Percentiles rank a stretch among this genome's conserved stretches.
phyloP scores from a whole-genome alignment of 2,329 filamentous ascomycete genomes.

The Chlorencoelia australis region DNA sequence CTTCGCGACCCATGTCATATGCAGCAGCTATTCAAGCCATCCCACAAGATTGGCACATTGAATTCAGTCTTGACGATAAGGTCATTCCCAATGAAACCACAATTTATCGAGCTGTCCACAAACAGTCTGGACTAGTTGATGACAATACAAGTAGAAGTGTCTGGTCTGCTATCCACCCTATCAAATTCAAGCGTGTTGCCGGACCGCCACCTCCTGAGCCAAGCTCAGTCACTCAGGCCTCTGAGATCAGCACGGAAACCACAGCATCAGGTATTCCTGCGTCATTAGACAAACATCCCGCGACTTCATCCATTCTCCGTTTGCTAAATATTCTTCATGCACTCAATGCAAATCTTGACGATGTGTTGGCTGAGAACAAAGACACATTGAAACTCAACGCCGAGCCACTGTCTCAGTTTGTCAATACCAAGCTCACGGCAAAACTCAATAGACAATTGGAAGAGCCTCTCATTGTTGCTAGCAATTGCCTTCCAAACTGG shows the following conservation, averaged over 20 bases:
- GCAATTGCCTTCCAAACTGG: constrained; percentile 92
- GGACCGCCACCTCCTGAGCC: constrained; percentile 72
- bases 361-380: constrained; percentile 73
- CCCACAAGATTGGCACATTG: constrained; percentile 93
- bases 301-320: constrained; percentile 77
- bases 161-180: constrained; percentile 82
- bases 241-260: constrained; percentile 40
- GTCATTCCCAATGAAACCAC: constrained; percentile 85
- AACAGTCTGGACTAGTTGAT: constrained; percentile 42
- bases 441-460: constrained; percentile 96
- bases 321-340: constrained; percentile 86
- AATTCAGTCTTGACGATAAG: constrained; percentile 81
- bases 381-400: constrained; percentile 59
- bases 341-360: constrained; percentile 85
- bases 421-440: constrained; percentile 96
- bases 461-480: constrained; percentile 92
- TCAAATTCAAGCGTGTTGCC: constrained; percentile 80
- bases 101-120: constrained; percentile 85
- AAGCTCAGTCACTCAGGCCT: constrained; percentile 46
- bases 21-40: constrained; percentile 70
- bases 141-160: constrained; percentile 67
- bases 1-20: constrained; percentile 67
- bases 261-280: constrained; percentile 57
- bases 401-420: constrained; percentile 85
- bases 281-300: constrained; percentile 73